These are phyloP conservation scores for Alternaria arborescens DNA, from an alignment of 2,329 filamentous ascomycete species.

Conservation along the genomic window DNA sequence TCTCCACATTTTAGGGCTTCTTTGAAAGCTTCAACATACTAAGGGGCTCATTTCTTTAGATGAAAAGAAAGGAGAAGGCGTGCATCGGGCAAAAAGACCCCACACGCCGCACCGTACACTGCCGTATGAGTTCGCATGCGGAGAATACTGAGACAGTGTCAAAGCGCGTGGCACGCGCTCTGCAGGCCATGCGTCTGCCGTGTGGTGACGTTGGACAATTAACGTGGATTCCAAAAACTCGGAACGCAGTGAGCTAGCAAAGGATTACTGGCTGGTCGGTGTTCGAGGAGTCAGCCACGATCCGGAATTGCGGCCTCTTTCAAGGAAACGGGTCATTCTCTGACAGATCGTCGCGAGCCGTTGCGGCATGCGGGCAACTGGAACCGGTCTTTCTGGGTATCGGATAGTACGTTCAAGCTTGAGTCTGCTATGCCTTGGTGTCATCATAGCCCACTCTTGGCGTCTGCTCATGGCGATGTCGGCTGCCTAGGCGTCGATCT, in stretches of 20 bases:
- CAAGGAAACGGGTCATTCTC: slow-evolving; percentile 16
- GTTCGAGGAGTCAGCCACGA: slow-evolving; percentile 19
- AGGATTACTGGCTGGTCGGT: slow-evolving; percentile 17
- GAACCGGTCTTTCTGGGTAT: slow-evolving; percentile 33
- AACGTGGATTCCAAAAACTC: slow-evolving; percentile 18
- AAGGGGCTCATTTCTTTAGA: slow-evolving; percentile 32
- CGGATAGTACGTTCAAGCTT: slow-evolving; percentile 18
- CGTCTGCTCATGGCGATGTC: slow-evolving; percentile 23
- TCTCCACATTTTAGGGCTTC: slow-evolving; percentile 40
- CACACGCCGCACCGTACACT: slow-evolving; percentile 24
- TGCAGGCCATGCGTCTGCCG: slow-evolving; percentile 16
- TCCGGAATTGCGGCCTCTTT: slow-evolving; percentile 25
- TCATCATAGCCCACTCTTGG: slow-evolving; percentile 6
- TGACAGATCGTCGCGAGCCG: slow-evolving; percentile 36
- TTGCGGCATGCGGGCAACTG: slow-evolving; percentile 38
- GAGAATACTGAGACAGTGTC: slow-evolving; percentile 22
- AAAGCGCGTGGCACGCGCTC: slow-evolving; percentile 12
- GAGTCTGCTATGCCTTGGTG: slow-evolving; percentile 3
- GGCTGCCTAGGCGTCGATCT: slow-evolving; percentile 10
- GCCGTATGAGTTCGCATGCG: slow-evolving; percentile 12
- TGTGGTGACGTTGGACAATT: slow-evolving; percentile 20
- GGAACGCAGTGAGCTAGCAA: slow-evolving; percentile 17
- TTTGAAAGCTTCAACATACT: slow-evolving; percentile 20
- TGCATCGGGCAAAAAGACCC: slow-evolving; percentile 32
- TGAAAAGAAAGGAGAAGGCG: slow-evolving; percentile 25